Base-by-base conservation (phyloP, 306 rosid genomes). In the Trichosanthes cucumerina region DNA sequence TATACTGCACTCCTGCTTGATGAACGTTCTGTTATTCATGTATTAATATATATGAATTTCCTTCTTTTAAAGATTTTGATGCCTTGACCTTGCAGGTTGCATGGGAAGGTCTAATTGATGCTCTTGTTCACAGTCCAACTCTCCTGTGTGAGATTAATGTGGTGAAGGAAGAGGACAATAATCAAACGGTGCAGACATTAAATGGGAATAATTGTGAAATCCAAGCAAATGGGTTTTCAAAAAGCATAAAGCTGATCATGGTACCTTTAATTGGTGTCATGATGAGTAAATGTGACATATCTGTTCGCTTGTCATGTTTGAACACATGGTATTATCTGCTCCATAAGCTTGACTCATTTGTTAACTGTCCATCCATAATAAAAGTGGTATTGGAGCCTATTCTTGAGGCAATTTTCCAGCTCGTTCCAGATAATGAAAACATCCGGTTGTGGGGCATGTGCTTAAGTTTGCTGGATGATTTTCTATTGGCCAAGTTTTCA, bases 101-200 rank as follows among this genome's bases (percentile, higher is more conserved):
- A 41, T 93, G 98, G 97, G 91, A 90, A 88, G 93, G 96, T 77
- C 90, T 92, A 80, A 84, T 89, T 26, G 93, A 93, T 80, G 93
- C 98, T 34, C 94, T 93, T 68, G 81, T 90, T 89, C 84, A 78
- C 79, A 80, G 80, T 71, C 82, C 86, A 72, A 57, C 74, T 43
- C 73, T 84, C n/a, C 76, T 63, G 76, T 74, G 77, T 49, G 77
- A 81, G 71, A 83, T 78, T 80, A 82, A 56, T 84, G 75, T 81
- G 49, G 77, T 56, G 53, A n/a, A 76, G 66, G 81, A 39, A 84
- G 87, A 79, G 26, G 64, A 50, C 76, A 53, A 77, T 56, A 78
- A 50, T 34, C 79, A 81, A 58, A 78, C 75, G 58, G 77, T 16
- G 36, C 85, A 80, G 81, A 49, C 36, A 77, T 56, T 34, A 19